Conservation (phyloP, 257 asterid species). For the Primulina huaijiensis region DNA sequence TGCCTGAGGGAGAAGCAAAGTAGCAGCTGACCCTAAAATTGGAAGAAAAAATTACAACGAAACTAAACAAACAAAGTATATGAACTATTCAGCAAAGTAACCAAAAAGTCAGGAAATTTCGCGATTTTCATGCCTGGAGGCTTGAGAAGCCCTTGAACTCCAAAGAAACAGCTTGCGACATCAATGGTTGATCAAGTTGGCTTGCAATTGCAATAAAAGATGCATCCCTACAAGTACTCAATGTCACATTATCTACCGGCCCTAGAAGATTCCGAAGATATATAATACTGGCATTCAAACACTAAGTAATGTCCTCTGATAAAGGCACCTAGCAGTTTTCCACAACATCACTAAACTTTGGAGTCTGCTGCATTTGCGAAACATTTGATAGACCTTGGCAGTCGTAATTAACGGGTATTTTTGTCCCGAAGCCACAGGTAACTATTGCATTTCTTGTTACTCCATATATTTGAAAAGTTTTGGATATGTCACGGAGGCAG, state of each 20-base stretch:
- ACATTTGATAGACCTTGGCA: slow-evolving; percentile 81
- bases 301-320: slow-evolving; percentile 45
- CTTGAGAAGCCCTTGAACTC: slow-evolving; percentile 57
- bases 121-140: slow-evolving; percentile 47
- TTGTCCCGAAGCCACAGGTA: slow-evolving; percentile 84
- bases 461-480: slow-evolving; percentile 66
- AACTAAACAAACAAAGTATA: background rate
- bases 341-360: slow-evolving; percentile 53
- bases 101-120: background rate
- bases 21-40: slow-evolving; percentile 42
- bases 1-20: slow-evolving; percentile 47
- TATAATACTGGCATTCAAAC: slow-evolving; percentile 71
- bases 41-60: slow-evolving; percentile 18
- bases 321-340: slow-evolving; percentile 63
- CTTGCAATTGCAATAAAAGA: slow-evolving; percentile 79
- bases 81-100: background rate
- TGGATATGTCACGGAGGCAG: slow-evolving; percentile 61
- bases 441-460: slow-evolving; percentile 57
- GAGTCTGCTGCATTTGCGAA: slow-evolving; percentile 68
- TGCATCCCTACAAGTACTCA: slow-evolving; percentile 95
- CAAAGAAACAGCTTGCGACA: slow-evolving; percentile 84
- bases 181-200: slow-evolving; percentile 64
- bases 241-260: slow-evolving; percentile 62
- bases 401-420: slow-evolving; percentile 71
- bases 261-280: slow-evolving; percentile 81